phyloP scores from a whole-genome alignment of 2,329 filamentous ascomycete genomes.

The Cladosporium sp. region DNA sequence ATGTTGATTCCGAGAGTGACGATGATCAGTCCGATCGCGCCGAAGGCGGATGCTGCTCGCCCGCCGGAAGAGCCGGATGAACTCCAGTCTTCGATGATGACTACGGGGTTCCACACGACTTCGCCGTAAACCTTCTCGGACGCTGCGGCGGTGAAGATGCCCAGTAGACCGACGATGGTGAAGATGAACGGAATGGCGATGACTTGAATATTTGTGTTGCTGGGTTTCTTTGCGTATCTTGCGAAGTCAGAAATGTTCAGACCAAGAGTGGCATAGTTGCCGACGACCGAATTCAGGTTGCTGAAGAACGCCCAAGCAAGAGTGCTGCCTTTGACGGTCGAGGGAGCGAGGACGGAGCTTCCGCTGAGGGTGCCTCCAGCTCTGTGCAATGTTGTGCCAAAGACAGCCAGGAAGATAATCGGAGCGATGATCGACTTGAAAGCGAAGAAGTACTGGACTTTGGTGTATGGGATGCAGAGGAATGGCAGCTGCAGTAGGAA shows the following conservation, averaged over 20 bases:
- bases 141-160: conserved; percentile 56
- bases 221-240: conserved; percentile 29
- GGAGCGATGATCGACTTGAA: conserved; percentile 41
- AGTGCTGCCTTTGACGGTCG: conserved; percentile 12
- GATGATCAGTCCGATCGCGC: conserved; percentile 45
- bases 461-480: conserved; percentile 49
- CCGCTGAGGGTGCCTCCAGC: conserved; percentile 27
- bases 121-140: conserved; percentile 49
- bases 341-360: conserved; percentile 26
- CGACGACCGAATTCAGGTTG: conserved; percentile 27
- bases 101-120: conserved; percentile 33
- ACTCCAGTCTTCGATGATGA: conserved; percentile 34
- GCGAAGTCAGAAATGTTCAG: conserved; percentile 33
- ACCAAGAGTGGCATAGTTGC: conserved; percentile 31
- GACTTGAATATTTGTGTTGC: conserved; percentile 30
- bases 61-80: conserved; percentile 20
- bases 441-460: conserved; percentile 28
- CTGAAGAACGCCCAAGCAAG: conserved; percentile 28
- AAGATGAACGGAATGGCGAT: conserved; percentile 47
- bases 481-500: conserved; percentile 52
- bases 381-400: conserved; percentile 28
- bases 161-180: conserved; percentile 46
- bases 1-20: conserved; percentile 51
- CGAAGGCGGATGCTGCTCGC: conserved; percentile 26
- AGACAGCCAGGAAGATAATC: conserved; percentile 30